phyloP scores from a whole-genome alignment of 441 rosid genomes.

The Metrosideros polymorpha region DNA sequence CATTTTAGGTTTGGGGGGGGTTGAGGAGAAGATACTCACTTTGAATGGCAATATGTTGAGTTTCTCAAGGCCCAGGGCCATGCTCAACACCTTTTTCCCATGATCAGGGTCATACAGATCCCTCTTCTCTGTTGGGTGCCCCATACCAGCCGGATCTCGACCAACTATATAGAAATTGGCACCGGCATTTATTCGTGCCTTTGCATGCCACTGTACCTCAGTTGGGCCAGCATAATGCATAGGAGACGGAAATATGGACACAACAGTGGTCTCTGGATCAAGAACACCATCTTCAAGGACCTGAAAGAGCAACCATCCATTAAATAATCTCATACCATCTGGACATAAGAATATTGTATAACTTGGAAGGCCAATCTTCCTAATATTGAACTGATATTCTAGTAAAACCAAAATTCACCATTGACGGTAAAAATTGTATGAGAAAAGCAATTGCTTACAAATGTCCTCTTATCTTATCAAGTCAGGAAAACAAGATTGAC shows the following conservation, averaged over 20 bases:
- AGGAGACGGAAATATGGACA: conserved; percentile 85
- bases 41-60: conserved; percentile 84
- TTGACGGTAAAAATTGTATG: not conserved
- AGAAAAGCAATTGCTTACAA: not conserved
- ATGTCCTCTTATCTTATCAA: not conserved
- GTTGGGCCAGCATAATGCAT: conserved; percentile 99
- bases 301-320: conserved; percentile 16
- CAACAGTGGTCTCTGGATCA: conserved; percentile 86
- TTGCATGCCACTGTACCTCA: conserved; percentile 98
- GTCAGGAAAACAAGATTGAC: not conserved
- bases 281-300: conserved; percentile 87
- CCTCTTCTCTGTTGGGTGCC: conserved; percentile 88
- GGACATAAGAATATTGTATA: not conserved
- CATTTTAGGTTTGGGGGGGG: not conserved
- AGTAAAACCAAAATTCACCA: not conserved
- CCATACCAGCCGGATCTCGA: conserved; percentile 97
- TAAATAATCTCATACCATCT: not conserved
- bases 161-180: conserved; percentile 97
- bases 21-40: conserved; percentile 21
- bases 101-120: conserved; percentile 92
- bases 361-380: not conserved
- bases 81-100: conserved; percentile 87
- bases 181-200: conserved; percentile 90
- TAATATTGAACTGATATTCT: not conserved
- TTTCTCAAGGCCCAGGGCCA: conserved; percentile 96